A percentile compares a stretch with the other conserved stretches of the same genome.
These are phyloP conservation scores for Rhododendron ferrugineum DNA, from an alignment of 148 eudicot species.

Conservation along the genomic window DNA sequence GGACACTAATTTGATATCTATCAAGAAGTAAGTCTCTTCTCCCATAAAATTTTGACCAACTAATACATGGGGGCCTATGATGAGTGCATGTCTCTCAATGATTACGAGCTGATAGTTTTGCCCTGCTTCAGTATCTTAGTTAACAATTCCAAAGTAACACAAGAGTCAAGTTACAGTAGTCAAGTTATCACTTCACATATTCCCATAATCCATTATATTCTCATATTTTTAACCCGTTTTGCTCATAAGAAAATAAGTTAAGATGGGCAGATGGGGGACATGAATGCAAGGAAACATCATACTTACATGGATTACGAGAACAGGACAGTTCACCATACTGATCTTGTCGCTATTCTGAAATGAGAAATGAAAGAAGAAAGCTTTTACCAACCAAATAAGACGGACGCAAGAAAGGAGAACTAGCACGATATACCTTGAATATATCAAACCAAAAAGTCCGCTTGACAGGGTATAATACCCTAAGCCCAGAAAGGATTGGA, in stretches of 20 bases:
- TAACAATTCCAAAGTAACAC: not conserved
- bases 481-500: slow-evolving; percentile 82
- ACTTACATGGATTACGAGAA: slow-evolving; percentile 88
- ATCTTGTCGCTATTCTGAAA: slow-evolving; percentile 88
- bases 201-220: not conserved
- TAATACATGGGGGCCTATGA: not conserved
- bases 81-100: not conserved
- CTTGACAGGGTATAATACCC: slow-evolving; percentile 83
- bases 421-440: slow-evolving; percentile 56
- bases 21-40: not conserved
- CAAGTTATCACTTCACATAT: not conserved
- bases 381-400: not conserved
- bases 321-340: slow-evolving; percentile 69
- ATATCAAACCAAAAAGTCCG: slow-evolving; percentile 91
- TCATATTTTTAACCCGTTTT: not conserved
- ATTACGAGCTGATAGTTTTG: not conserved
- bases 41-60: not conserved
- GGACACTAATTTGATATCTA: too few relatives aligned
- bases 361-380: slow-evolving; percentile 12
- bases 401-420: not conserved
- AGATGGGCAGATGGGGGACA: not conserved
- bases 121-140: not conserved
- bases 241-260: not conserved
- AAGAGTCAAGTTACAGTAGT: not conserved
- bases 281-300: not conserved